Base-by-base conservation (phyloP, 192 early-diverging fungal genomes). In the Backusella liffmaniae region DNA sequence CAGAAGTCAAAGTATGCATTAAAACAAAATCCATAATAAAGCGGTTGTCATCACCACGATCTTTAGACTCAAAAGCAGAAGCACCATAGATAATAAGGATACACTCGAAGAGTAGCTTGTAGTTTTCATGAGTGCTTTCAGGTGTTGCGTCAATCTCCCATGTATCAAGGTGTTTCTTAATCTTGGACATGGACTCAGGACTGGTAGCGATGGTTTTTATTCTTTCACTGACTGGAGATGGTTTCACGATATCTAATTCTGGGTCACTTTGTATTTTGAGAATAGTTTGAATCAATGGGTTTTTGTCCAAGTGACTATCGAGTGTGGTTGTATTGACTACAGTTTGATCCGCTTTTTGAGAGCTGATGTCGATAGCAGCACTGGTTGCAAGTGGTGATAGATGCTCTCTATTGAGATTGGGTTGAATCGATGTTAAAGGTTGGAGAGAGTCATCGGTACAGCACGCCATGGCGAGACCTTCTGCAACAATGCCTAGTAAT, bases 1-100 rank as follows among this genome's bases (percentile, higher is more conserved):
- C 71, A 12, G 87, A 86, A 0, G 90, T 90, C 70, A 90, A 59
- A 36, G 79, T 72, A 73, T 91, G 90, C 79, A 85, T 83, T 23
- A 86, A 73, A 44, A 84, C 80, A 69, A 84, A 86, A 53, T 86
- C 81, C 35, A 79, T 51, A 21, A 80, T 86, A 76, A 86, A 46
- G 76, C 23, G 2, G 7, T 56, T 9, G 2, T 59, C 3, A 26
- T 75, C 32, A 15, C 15, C 42, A 21, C 18, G 23, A 46, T 49
- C 8, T 12, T 66, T 79, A 78, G 85, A 72, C 78, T 76, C 70
- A 46, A 81, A 32, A 51, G 68, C 70, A 26, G 73, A 67, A 0
- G 81, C 81, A 49, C 86, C 87, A 37, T 81, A 82, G 4, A 81
- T 56, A 9, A 86, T 71, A 1, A 81, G 66, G 37, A 71, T 62